Conservation (phyloP, 2,329 filamentous ascomycete genomes). For the Colletotrichum orchidophilum region DNA sequence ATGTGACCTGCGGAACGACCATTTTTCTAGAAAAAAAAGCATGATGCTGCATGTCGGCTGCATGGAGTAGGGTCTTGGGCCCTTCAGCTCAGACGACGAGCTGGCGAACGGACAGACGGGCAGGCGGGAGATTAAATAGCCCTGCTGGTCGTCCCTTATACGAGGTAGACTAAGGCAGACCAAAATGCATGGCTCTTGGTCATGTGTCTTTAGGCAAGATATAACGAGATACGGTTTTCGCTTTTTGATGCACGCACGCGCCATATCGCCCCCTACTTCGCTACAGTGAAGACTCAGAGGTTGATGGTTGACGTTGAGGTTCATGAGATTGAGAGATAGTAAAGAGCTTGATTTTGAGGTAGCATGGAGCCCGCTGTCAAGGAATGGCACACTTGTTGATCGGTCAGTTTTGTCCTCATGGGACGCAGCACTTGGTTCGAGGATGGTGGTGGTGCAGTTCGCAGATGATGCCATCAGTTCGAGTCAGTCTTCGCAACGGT, state of each 20-base stretch:
- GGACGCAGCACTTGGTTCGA: not conserved
- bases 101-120: slow-evolving; percentile 23
- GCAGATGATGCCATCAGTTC: not conserved
- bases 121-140: slow-evolving; percentile 3
- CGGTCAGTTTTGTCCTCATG: not conserved
- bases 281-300: not conserved
- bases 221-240: slow-evolving; percentile 11
- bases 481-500: not conserved
- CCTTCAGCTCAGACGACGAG: slow-evolving; percentile 27
- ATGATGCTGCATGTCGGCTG: slow-evolving; percentile 16
- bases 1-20: slow-evolving; percentile 13
- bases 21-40: slow-evolving; percentile 4
- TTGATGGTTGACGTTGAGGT: not conserved
- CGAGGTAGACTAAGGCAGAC: slow-evolving; percentile 12
- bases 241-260: not conserved
- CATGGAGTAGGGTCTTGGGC: slow-evolving; percentile 28
- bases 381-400: not conserved
- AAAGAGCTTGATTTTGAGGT: not conserved
- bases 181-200: not conserved
- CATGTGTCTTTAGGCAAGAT: not conserved
- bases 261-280: not conserved
- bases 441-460: not conserved
- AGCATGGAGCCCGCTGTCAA: slow-evolving; percentile 20
- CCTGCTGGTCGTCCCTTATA: slow-evolving; percentile 5
- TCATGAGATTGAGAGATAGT: not conserved